A percentile compares a stretch with the other conserved stretches of the same genome.
Conservation (phyloP, 1,284 basidiomycete genomes). For the Sphagnurus paluster region DNA sequence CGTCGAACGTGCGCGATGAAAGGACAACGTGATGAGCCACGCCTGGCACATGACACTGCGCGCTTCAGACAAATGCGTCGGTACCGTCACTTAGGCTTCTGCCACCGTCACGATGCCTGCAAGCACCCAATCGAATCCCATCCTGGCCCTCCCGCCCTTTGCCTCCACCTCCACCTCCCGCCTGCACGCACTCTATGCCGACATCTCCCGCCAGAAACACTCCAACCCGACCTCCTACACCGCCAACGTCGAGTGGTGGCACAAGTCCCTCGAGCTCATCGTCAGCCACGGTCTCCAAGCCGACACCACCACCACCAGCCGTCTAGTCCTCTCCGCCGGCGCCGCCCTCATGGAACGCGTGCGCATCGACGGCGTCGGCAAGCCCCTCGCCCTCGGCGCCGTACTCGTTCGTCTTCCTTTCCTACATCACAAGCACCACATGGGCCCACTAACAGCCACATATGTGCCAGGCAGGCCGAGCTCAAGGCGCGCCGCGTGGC, state of each 20-base stretch:
- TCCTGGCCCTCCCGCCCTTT: constrained; percentile 46
- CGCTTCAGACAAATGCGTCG: not conserved
- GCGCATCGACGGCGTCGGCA: constrained; percentile 68
- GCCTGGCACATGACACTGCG: constrained; percentile 11
- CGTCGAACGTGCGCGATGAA: not conserved
- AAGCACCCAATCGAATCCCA: constrained; percentile 16
- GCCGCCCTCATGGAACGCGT: constrained; percentile 60
- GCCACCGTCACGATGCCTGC: constrained; percentile 8
- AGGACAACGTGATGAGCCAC: constrained; percentile 7
- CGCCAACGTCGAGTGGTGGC: constrained; percentile 89
- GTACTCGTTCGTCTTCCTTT: constrained; percentile 67
- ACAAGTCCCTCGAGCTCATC: constrained; percentile 61
- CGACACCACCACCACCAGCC: constrained; percentile 29
- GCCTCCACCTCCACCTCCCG: constrained; percentile 55
- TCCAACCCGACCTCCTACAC: constrained; percentile 85
- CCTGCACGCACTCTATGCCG: constrained; percentile 85
- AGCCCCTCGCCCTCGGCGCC: constrained; percentile 79
- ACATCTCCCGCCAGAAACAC: constrained; percentile 80
- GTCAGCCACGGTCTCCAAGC: constrained; percentile 59
- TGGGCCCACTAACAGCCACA: constrained; percentile 29
- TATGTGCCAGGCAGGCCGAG: constrained; percentile 67
- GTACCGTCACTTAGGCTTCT: not conserved
- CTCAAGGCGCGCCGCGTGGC: constrained; percentile 44
- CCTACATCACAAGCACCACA: constrained; percentile 20
- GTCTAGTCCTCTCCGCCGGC: constrained; percentile 67